These are phyloP conservation scores for Phytopythium cucurbitacearum DNA, from an alignment of 352 stramenopile genomes.

Conservation along the genomic window DNA sequence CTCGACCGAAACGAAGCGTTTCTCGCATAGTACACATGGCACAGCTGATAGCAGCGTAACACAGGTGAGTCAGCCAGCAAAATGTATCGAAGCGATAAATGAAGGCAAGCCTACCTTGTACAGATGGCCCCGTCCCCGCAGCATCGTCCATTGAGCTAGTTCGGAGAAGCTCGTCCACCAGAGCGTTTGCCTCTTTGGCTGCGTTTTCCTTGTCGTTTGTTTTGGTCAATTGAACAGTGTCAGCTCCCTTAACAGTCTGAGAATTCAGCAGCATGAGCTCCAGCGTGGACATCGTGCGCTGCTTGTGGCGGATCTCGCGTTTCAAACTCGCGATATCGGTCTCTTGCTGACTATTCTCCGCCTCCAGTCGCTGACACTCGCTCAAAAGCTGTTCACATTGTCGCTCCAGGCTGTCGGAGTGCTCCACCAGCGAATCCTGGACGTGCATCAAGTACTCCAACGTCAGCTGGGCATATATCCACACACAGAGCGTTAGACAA, in stretches of 20 bases:
- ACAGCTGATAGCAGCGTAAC: slow-evolving; percentile 16
- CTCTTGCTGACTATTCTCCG: slow-evolving; percentile 58
- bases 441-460: slow-evolving; percentile 83
- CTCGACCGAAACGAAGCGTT: slow-evolving; percentile 68
- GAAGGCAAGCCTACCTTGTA: not conserved
- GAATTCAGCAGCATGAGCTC: slow-evolving; percentile 77
- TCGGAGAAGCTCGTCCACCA: slow-evolving; percentile 32
- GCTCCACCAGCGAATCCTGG: slow-evolving; percentile 70
- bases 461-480: slow-evolving; percentile 41
- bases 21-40: slow-evolving; percentile 63
- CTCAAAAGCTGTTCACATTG: slow-evolving; percentile 59
- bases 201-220: slow-evolving; percentile 34
- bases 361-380: slow-evolving; percentile 60
- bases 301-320: slow-evolving; percentile 75
- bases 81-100: not conserved
- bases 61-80: not conserved
- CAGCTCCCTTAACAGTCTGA: slow-evolving; percentile 22
- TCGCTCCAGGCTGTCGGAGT: slow-evolving; percentile 58
- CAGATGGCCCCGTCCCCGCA: too few species aligned
- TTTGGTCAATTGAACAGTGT: slow-evolving; percentile 5
- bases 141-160: slow-evolving; percentile 1
- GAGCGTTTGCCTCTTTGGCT: slow-evolving; percentile 17
- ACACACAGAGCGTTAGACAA: not conserved
- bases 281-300: slow-evolving; percentile 76
- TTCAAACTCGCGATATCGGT: slow-evolving; percentile 59